Base-by-base conservation (phyloP, 2,329 filamentous ascomycete genomes). In the Pseudogymnoascus sp. region DNA sequence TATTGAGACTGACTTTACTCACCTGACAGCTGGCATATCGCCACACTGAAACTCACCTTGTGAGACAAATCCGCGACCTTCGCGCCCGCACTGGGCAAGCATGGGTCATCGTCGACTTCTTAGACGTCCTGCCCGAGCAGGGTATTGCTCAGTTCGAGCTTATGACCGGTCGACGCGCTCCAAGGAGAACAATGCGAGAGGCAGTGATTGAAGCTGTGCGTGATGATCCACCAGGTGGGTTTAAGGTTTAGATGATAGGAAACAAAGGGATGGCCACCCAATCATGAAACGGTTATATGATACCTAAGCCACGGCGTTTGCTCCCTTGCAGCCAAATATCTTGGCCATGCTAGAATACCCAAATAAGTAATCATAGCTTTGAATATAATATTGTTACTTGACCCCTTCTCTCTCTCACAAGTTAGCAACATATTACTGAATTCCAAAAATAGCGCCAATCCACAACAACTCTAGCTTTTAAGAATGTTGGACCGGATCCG, bases 121-220 rank as follows among this genome's bases (percentile, higher is more conserved):
- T 92, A 11, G 89, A 92, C 68, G 79, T 91, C 53, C 75, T 92
- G 7, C 87, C 87, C 0, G 89, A 91, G 72, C 89, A 91, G 70
- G 89, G 87, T 0, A 89, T 89, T 74, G 88, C 89, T 1, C 89
- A 91, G 69, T 92, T 91, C 70, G 89, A 92, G 74, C 75, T 91
- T 1, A 90, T 91, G 70, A 91, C 89, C 0, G 89, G 88, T 0
- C 79, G 87, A 53, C 82, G 87, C 71, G 87, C 88, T 18, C 88
- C 88, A 2, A 80, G 88, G 14, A 77, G 83, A 46, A 72, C 89
- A 31, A 92, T 92, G 89, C 81, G 87, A 65, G 78, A 84, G 44
- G 86, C 87, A 69, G 85, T 89, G 11, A 75, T 56, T 56, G 50
- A 56, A 34, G 50, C 50, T 21, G 50, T 56, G 28, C 50, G 28